Evolutionary conservation across 148 eudicot genomes (phyloP).

Genomic region (Talinum fruticosum): DNA sequence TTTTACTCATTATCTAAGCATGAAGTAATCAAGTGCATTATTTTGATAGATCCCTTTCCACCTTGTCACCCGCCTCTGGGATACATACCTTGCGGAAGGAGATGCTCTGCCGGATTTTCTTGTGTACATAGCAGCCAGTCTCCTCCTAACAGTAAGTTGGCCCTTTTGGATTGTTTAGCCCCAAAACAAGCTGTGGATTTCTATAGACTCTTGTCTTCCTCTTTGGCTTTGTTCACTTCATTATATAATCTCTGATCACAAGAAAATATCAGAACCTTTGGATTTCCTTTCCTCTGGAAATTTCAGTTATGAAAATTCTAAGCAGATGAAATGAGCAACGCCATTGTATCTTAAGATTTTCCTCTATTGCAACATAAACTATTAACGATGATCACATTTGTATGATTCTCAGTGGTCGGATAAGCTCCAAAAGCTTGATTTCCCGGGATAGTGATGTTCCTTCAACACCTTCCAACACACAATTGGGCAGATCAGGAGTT

Average conservation of each 20-base stretch:
- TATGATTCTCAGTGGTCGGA: constrained; percentile 76
- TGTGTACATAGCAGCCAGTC: constrained; percentile 92
- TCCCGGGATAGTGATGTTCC: constrained; percentile 99
- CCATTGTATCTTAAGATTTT: not conserved
- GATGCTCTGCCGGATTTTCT: constrained; percentile 98
- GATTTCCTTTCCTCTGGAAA: not conserved
- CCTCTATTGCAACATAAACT: not conserved
- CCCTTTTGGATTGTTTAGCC: constrained; percentile 4
- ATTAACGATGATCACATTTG: not conserved
- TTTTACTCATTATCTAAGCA: not conserved
- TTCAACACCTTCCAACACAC: constrained; percentile 86
- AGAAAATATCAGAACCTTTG: not conserved
- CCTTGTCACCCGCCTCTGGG: constrained; percentile 96
- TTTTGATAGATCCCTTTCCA: constrained; percentile 76
- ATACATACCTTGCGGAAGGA: constrained; percentile 99
- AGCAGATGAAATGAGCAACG: not conserved
- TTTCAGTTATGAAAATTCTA: too few relatives aligned
- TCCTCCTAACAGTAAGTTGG: constrained; percentile 74
- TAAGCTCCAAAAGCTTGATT: constrained; percentile 77
- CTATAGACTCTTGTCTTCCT: not conserved
- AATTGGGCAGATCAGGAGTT: constrained; percentile 81
- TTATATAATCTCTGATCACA: not conserved
- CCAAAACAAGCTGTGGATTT: not conserved
- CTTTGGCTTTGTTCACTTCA: not conserved
- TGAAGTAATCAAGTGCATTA: constrained; percentile 5